Base-by-base conservation (phyloP, 2,329 filamentous ascomycete species). In the Cercospora citrullina region DNA sequence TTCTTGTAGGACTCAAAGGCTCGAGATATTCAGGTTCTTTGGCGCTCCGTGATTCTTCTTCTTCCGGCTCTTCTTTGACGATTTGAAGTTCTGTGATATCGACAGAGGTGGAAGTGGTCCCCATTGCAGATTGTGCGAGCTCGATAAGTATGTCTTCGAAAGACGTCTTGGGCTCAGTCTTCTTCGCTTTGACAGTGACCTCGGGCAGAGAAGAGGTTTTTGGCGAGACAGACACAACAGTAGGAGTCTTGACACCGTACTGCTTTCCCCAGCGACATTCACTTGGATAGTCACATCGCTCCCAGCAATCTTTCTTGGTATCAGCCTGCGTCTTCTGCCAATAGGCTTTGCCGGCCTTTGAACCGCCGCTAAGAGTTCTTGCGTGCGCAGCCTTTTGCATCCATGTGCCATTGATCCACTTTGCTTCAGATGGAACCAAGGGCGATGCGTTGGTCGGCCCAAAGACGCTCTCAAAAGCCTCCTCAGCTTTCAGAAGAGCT, bases 241-340 rank as follows among this genome's bases (percentile, higher is more conserved):
- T 51, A 16, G 74, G 71, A 5, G 72, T 72, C 39, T 69, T 63
- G 1, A 75, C 72, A 5, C 76, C 75, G 21, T 72, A 77, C 63
- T 75, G 73, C 65, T 76, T 78, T 5, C 78, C 77, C 79, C 79
- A 80, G 5, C 81, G 78, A 69, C 83, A 84, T 62, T 84, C 79
- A 30, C 77, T 80, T 0, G 83, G 83, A 66, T 83, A 84, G 61
- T 83, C 80, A 71, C 83, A 84, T 4, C 60, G 70, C 9, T 75
- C 75, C 80, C 81, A 83, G 73, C 83, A 84, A 66, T 83, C 76
- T 63, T 79, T 78, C 53, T 48, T 16, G 42, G 31, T 5, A 16
- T 31, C 14, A 6, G 62, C 23, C 39, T 64, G 62, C 36, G 62
- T 23, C 53, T 64, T 64, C 31, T 64, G 33, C 62, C 62, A 59